Conservation (phyloP, 179 eudicot genomes). For the Beta macrorhiza region DNA sequence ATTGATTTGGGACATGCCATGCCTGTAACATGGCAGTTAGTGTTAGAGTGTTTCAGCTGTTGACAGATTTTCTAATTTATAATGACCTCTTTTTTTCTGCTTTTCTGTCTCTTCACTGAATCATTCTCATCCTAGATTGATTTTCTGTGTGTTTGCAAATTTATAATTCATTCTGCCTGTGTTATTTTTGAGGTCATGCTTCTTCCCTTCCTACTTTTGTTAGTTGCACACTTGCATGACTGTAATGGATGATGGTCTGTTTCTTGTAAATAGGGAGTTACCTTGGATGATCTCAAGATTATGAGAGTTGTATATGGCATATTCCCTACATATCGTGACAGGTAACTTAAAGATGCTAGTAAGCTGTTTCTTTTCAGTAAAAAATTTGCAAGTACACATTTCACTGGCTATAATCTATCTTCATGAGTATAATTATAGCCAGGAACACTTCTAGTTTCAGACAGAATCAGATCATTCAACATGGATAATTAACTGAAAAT, state of each 20-base stretch:
- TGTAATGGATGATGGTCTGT: constrained; percentile 5
- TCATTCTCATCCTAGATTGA: not conserved
- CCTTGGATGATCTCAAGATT: constrained; percentile 76
- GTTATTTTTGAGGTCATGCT: not conserved
- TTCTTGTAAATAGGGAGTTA: constrained; percentile 54
- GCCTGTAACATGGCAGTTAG: not conserved
- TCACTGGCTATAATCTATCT: not conserved
- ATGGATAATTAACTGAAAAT: not conserved
- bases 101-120: not conserved
- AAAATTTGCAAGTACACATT: constrained; percentile 1
- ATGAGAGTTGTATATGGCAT: constrained; percentile 92
- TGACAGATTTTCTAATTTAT: not conserved
- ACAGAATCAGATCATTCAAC: not conserved
- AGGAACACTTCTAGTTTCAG: not conserved
- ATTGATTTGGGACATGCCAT: not conserved
- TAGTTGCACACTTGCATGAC: not conserved
- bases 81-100: not conserved
- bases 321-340: constrained; percentile 94
- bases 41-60: not conserved
- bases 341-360: constrained; percentile 41
- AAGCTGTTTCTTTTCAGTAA: not conserved
- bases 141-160: not conserved
- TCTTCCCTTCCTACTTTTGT: not conserved
- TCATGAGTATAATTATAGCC: not conserved
- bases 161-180: not conserved